phyloP scores from a whole-genome alignment of 768 basidiomycete species.

The Pleurotus ostreatus region DNA sequence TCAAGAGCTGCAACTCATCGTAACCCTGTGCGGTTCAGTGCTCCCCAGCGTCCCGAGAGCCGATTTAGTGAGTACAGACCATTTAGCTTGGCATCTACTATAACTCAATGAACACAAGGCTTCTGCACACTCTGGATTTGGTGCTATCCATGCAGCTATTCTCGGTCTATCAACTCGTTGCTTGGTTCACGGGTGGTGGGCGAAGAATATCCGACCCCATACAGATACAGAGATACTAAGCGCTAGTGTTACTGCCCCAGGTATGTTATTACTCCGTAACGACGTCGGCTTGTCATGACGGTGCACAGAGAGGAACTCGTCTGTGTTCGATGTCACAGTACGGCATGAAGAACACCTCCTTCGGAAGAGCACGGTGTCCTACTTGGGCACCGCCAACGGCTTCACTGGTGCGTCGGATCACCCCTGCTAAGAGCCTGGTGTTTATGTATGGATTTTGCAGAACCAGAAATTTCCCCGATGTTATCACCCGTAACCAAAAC shows the following conservation, averaged over 20 bases:
- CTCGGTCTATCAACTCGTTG: conserved; percentile 70
- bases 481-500: conserved; percentile 63
- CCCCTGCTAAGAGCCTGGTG: background rate
- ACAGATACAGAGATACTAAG: conserved; percentile 63
- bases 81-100: background rate
- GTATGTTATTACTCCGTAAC: conserved; percentile 27
- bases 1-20: conserved; percentile 77
- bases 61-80: conserved; percentile 60
- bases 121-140: conserved; percentile 75
- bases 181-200: conserved; percentile 58
- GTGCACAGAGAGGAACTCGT: background rate
- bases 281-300: background rate
- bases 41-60: conserved; percentile 69
- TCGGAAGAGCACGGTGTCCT: conserved; percentile 58
- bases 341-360: conserved; percentile 53
- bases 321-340: conserved; percentile 58
- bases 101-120: conserved; percentile 24
- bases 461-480: conserved; percentile 69
- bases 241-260: conserved; percentile 49
- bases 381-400: conserved; percentile 68
- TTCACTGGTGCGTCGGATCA: conserved; percentile 49
- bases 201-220: conserved; percentile 52
- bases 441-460: conserved; percentile 24
- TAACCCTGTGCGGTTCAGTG: conserved; percentile 65
- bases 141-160: conserved; percentile 78